Base-by-base conservation (phyloP, 2,329 filamentous ascomycete species). In the Xylariaceae sp. region DNA sequence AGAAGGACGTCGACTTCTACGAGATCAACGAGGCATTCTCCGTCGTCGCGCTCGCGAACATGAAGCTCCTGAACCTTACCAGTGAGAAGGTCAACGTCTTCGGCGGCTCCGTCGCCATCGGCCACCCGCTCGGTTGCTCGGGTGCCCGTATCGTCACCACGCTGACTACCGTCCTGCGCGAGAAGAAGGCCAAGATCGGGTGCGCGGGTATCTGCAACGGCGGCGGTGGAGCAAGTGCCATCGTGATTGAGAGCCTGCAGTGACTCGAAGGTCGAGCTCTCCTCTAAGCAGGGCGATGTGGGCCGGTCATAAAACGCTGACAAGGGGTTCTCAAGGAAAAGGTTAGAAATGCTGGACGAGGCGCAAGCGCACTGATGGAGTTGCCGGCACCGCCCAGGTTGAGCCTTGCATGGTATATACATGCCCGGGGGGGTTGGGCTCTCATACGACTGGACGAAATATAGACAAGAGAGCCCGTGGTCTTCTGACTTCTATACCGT, bases 11-110 rank as follows among this genome's bases (percentile, higher is more conserved):
- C 38, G 90, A 96, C 55, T 92, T 79, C 50, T 98, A 92, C 62
- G 92, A 98, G 72, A 95, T 98, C 72, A 98, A 98, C 71, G 92
- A 98, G 72, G 92, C 92, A 26, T 98, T 98, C 72, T 92, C 85
- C 43, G 92, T 94, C 31, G 92, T 98, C 44, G 87, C 92, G 24
- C 75, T 98, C 33, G 89, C 92, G 47, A 98, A 98, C 71, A 79
- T 94, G 67, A 94, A 98, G 76, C 63, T 96, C 35, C 78, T 98
- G 25, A 73, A 71, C 42, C 67, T 98, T 37, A 70, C 71, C 44
- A 74, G 84, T 46, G 84, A 89, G 39, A 93, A 88, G 66, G 89
- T 98, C 58, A 98, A 98, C 67, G 70, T 96, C 36, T 90, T 88
- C 55, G 92, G 92, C 55, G 92, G 92, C 58, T 85, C 92, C 35